These are phyloP conservation scores for Oidiodendron maius DNA, from an alignment of 495 filamentous ascomycete species.

Conservation along the genomic window DNA sequence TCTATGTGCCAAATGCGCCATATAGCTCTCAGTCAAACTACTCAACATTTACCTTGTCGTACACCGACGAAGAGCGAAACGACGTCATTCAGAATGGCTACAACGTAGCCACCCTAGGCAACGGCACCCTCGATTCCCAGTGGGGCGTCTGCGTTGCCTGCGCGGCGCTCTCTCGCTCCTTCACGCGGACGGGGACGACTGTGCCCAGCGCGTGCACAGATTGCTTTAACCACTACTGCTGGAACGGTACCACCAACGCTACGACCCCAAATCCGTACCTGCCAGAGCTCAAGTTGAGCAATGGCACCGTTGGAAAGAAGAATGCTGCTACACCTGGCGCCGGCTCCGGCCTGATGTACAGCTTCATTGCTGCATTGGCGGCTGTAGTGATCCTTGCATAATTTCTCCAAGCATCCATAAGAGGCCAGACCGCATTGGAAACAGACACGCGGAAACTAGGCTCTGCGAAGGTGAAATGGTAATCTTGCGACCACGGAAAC, in stretches of 20 bases:
- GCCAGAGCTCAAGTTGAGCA: slow-evolving; percentile 12
- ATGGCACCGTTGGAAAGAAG: background rate
- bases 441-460: too few species aligned
- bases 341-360: background rate
- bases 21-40: slow-evolving; percentile 69
- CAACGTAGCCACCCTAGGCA: slow-evolving; percentile 74
- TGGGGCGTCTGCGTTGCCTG: slow-evolving; percentile 85
- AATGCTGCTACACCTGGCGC: background rate
- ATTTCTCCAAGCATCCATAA: too few species aligned
- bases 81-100: slow-evolving; percentile 79
- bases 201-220: slow-evolving; percentile 61
- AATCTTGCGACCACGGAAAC: too few species aligned
- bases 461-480: too few species aligned
- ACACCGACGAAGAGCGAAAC: slow-evolving; percentile 60
- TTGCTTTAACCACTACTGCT: slow-evolving; percentile 84
- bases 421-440: too few species aligned
- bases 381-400: background rate
- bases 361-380: background rate
- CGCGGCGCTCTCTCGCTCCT: slow-evolving; percentile 72
- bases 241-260: slow-evolving; percentile 64
- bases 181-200: slow-evolving; percentile 56
- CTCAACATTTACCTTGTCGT: slow-evolving; percentile 61
- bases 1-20: slow-evolving; percentile 87
- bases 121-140: slow-evolving; percentile 60
- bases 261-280: slow-evolving; percentile 22